Conservation (phyloP, 495 filamentous ascomycete genomes). For the Mycothermus thermophilus region DNA sequence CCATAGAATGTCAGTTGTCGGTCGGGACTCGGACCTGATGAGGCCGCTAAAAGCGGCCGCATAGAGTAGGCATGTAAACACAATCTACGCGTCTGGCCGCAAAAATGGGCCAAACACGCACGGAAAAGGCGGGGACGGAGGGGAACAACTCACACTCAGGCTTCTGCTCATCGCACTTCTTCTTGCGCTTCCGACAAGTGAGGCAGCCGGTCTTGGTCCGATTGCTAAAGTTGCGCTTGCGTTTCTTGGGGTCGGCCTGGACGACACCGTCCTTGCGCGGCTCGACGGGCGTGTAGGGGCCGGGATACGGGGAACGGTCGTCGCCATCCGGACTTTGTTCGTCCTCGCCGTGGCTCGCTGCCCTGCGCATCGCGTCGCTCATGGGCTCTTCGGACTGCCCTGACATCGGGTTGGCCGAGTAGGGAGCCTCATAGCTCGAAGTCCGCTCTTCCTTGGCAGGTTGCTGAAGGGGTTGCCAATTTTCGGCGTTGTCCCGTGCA, state of each 20-base stretch:
- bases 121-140: neutral
- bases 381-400: conserved; percentile 33
- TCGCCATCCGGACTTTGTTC: conserved; percentile 37
- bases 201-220: conserved; percentile 95
- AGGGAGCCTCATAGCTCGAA: conserved; percentile 28
- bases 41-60: conserved; percentile 8
- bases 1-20: conserved; percentile 8
- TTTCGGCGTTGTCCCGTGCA: conserved; percentile 25
- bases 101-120: conserved; percentile 2
- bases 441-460: conserved; percentile 28
- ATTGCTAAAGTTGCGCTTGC: conserved; percentile 88
- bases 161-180: conserved; percentile 95
- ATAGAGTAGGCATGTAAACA: conserved; percentile 9
- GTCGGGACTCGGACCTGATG: conserved; percentile 3
- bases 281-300: conserved; percentile 32
- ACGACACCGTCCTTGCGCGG: conserved; percentile 35
- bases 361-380: conserved; percentile 27
- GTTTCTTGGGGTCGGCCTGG: conserved; percentile 60
- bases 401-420: conserved; percentile 26
- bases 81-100: neutral
- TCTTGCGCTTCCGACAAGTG: conserved; percentile 88
- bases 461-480: conserved; percentile 34
- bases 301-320: conserved; percentile 27
- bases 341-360: conserved; percentile 24
- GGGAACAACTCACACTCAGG: conserved; percentile 59